Evolutionary conservation across 2,329 filamentous ascomycete species (phyloP), one percentile per base, ranked within the genome.

Genomic region (Arthrinium phaeospermum): DNA sequence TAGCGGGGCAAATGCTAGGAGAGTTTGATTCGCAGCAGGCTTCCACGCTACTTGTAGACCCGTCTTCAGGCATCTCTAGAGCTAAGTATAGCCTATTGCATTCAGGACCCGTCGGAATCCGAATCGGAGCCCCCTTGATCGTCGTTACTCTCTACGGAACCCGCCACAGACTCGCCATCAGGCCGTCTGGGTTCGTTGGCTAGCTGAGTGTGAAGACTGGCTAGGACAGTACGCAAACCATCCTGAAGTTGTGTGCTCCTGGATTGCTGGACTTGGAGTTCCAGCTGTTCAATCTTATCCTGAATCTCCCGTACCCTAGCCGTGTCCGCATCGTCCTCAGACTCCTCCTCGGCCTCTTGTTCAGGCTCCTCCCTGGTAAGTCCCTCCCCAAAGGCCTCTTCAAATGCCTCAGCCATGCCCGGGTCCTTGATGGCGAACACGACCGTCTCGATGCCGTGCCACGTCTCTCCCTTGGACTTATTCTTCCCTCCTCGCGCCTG

Each of bases 371-470:
- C 80, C 34, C 81, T 77, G 10, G 78, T 75, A 7, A 85, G 70
- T 0, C 79, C 80, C 41, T 82, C 78, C 0, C 85, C 86, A 78
- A 89, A 90, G 0, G 82, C 84, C 5, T 76, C 75, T 12, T 83
- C 82, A 75, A 92, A 92, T 0, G 85, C 84, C 16, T 81, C 80
- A 0, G 89, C 87, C 83, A 90, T 86, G 4, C 82, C 83, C 0
- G 77, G 74, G 72, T 90, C 86, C 14, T 85, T 84, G 74, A 91
- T 88, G 0, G 90, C 90, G 78, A 92, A 92, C 0, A 90, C 81
- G 4, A 91, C 80, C 12, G 90, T 85, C 61, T 87, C 82, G 67
- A 91, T 77, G 0, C 81, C 78, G 2, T 81, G 75, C 87, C 87
- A 87, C 7, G 74, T 71, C 68, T 82, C 78, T 34, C 72, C 77